Percentiles rank a stretch among this genome's conserved stretches.
These are phyloP conservation scores for Dillenia suffruticosa DNA, from an alignment of 164 flowering plant genomes.

Conservation along the genomic window DNA sequence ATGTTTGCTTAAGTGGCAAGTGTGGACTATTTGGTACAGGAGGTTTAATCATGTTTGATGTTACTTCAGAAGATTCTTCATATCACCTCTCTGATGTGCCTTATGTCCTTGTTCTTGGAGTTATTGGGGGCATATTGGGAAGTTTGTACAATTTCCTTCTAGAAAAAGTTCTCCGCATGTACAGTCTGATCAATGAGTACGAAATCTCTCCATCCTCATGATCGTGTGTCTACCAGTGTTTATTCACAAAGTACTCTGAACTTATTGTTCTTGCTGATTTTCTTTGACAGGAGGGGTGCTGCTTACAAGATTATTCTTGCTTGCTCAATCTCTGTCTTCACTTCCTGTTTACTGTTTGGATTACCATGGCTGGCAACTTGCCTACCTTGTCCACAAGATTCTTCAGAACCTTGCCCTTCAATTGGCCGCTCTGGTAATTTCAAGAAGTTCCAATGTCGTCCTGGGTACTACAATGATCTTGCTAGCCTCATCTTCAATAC, in stretches of 20 bases:
- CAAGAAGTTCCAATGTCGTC: constrained; percentile 85
- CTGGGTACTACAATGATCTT: constrained; percentile 87
- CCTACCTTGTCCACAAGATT: constrained; percentile 62
- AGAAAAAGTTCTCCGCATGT: constrained; percentile 57
- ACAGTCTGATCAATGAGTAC: constrained; percentile 68
- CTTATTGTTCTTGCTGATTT: constrained; percentile 9
- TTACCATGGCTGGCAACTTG: constrained; percentile 88
- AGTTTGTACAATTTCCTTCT: constrained; percentile 66
- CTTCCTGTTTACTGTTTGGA: constrained; percentile 81
- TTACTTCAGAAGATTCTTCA: constrained; percentile 45
- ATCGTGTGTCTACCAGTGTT: not conserved
- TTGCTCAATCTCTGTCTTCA: constrained; percentile 63
- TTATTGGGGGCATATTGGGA: constrained; percentile 80
- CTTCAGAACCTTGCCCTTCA: constrained; percentile 81
- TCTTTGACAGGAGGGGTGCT: constrained; percentile 54
- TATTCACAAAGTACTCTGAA: not conserved
- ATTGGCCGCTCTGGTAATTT: constrained; percentile 89
- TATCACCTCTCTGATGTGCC: constrained; percentile 79
- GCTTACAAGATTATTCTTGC: constrained; percentile 62
- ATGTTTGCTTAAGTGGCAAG: constrained; percentile 64
- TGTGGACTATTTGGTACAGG: constrained; percentile 97
- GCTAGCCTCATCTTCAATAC: constrained; percentile 95
- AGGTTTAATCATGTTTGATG: constrained; percentile 89
- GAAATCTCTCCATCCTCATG: constrained; percentile 7
- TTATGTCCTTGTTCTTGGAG: constrained; percentile 70